Evolutionary conservation across 1,139 yeast genomes (phyloP), one percentile per base, ranked within the genome.

Genomic region (Debaryomycetaceae sp.): DNA sequence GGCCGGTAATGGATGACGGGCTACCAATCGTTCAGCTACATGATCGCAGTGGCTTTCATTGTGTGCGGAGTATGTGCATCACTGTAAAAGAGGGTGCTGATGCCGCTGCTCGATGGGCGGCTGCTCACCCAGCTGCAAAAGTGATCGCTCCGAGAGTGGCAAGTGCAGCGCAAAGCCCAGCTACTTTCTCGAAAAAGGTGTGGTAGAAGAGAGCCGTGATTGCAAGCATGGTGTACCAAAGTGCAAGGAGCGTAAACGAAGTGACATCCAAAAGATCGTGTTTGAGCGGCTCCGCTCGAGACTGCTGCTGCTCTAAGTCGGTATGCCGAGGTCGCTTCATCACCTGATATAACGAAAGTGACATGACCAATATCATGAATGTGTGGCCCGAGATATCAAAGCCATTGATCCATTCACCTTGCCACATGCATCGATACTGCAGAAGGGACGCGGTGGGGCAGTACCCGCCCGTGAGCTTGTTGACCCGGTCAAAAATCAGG

Each of bases 331-430:
- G 12, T 6, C 17, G 12, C 19, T 11, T 7, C n/a, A n/a, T n/a
- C n/a, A n/a, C 14, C 14, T 23, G 10, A 6, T 6, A 25, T 25
- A 29, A 19, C 28, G 16, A 13, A 4, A 29, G 25, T 8, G 31
- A 23, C 34, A 30, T 30, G 3, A 19, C 22, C 2, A 27, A 12
- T 7, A 22, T 8, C 11, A 24, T 24, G 42, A 74, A 72, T 37
- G 68, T 71, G 48, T 80, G 88, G 1, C 88, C 85, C 17, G 84
- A 77, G 1, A 71, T 51, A 46, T 79, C 85, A 40, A 75, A 75
- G 3, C 81, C 82, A 23, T 74, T 70, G 4, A 48, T 49, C 82
- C 84, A 79, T 2, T 67, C 68, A 14, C 56, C 53, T 1, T 10
- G 33, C 36, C 19, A 25, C 37, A 34, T 16, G 28, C 38, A 12